Conservation (phyloP, 106 monocot species). For the Agapanthus africanus region DNA sequence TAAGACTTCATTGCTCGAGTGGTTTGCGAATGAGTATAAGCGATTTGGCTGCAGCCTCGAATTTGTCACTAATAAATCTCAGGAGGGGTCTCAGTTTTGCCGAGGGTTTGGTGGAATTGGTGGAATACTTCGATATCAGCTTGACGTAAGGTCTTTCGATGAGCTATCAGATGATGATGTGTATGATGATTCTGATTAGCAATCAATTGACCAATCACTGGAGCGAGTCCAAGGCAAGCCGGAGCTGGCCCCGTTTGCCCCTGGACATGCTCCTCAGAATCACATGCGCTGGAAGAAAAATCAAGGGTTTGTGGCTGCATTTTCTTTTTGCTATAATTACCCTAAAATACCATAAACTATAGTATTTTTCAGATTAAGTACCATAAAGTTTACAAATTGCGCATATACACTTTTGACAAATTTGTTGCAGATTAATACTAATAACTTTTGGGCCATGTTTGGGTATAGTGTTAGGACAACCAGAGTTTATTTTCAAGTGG, state of each 20-base stretch:
- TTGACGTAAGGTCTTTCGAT: conserved; percentile 51
- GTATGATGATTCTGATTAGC: conserved; percentile 51
- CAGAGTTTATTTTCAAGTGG: no score
- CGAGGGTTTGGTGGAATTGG: conserved; percentile 28
- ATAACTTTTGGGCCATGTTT: no score
- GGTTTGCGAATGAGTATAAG: conserved; percentile 29
- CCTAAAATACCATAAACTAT: no score
- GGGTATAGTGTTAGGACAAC: no score
- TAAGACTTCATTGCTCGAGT: conserved; percentile 19
- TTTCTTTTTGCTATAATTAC: no score
- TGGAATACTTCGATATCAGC: conserved; percentile 40
- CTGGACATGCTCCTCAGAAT: no score
- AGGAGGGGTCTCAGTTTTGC: conserved; percentile 30
- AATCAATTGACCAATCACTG: conserved; percentile 37
- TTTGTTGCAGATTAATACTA: no score
- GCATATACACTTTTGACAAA: no score
- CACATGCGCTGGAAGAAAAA: no score
- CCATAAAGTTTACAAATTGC: no score
- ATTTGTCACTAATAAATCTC: conserved; percentile 31
- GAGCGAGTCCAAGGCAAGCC: conserved; percentile 18
- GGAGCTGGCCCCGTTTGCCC: conserved; percentile 15
- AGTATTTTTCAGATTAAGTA: no score
- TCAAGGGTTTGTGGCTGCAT: no score
- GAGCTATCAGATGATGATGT: conserved; percentile 35
- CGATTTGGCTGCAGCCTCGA: conserved; percentile 22